Evolutionary conservation across 345 rosid genomes (phyloP), one percentile per base, ranked within the genome.

Genomic region (Lepidium africanum): DNA sequence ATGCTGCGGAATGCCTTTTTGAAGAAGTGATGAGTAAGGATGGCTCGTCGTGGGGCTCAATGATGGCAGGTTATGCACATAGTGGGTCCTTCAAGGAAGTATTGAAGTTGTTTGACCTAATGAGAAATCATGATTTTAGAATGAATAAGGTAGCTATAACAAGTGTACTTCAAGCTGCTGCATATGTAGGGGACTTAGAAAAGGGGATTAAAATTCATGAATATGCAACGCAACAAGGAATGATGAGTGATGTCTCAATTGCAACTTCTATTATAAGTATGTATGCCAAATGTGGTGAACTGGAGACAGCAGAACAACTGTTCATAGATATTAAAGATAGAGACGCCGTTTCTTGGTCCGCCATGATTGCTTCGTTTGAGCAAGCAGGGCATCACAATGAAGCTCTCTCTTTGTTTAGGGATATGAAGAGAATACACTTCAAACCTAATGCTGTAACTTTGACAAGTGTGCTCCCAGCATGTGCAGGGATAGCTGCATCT

Each of bases 271-370:
- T 83, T 27, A 70, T 85, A 45, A 80, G 57, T 54, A 87, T 85
- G 92, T 83, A 87, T 69, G 77, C 81, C 21, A 87, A 81, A 56
- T 87, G 83, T 67, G 80, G 83, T 58, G 82, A 75, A 17, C 15
- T 77, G 42, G 81, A 74, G 58, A 73, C 30, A 14, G 83, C 87
- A 6, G 70, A 69, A 70, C 19, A 76, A 21, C 42, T 85, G 35
- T 80, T 87, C 73, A 14, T 21, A 11, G 69, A 63, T 56, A 66
- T 74, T 51, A 73, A 53, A 33, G 78, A 21, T 35, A 77, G 67
- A 72, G 92, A 87, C 68, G 52, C 80, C 5, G 70, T 87, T 77
- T 68, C 85, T 69, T 87, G 89, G 87, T 85, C 89, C 76, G 83
- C 87, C 10, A 74, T 81, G 61, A 81, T 87, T 67, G 73, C 76